Evolutionary conservation across 805 yeast species (phyloP).

Genomic region (Kazachstania taianensis): DNA sequence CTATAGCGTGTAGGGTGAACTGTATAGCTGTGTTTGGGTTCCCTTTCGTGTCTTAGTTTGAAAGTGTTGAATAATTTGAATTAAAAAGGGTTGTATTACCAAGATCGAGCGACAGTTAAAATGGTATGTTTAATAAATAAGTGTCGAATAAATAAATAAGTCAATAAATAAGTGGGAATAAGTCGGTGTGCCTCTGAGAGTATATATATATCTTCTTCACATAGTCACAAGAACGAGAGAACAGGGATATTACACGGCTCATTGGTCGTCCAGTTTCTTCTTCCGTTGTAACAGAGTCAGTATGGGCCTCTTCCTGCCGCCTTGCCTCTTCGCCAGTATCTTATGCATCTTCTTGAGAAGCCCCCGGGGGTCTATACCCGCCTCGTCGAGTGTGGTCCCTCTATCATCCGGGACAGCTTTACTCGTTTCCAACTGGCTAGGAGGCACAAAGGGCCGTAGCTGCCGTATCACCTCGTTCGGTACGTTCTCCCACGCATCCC

Average conservation of each 20-base stretch:
- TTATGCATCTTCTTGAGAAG: constrained; percentile 6
- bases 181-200: too few relatives aligned
- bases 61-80: too few relatives aligned
- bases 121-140: too few relatives aligned
- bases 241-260: too few relatives aligned
- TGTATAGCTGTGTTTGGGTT: background rate
- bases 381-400: background rate
- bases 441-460: constrained; percentile 30
- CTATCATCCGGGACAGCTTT: too few relatives aligned
- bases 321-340: constrained; percentile 12
- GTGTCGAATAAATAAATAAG: too few relatives aligned
- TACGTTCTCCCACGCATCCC: constrained; percentile 25
- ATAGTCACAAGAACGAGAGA: too few relatives aligned
- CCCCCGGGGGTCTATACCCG: constrained; percentile 4
- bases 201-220: too few relatives aligned
- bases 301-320: constrained; percentile 26
- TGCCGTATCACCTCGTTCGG: constrained; percentile 25
- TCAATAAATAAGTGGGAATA: too few relatives aligned
- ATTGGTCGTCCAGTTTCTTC: background rate
- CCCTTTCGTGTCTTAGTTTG: background rate
- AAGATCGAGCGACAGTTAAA: too few relatives aligned
- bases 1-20: background rate
- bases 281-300: constrained; percentile 13
- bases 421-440: constrained; percentile 6
- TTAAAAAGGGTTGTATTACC: too few relatives aligned